phyloP scores from a whole-genome alignment of 257 asterid genomes.

The Jasminum sambac region DNA sequence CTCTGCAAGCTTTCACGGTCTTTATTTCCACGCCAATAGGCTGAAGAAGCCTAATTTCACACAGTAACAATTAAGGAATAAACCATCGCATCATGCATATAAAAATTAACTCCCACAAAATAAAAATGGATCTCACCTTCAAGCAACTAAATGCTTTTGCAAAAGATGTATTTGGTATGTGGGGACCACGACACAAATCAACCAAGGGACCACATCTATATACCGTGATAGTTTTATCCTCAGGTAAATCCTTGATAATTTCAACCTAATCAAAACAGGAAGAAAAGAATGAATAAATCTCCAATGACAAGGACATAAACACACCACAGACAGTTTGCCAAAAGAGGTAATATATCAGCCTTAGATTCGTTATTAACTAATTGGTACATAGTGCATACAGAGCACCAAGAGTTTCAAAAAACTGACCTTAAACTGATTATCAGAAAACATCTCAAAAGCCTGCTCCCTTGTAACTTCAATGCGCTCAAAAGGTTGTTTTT shows the following conservation, averaged over 20 bases:
- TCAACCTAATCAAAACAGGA: slow-evolving; percentile 60
- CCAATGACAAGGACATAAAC: neutral
- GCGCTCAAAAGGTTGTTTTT: slow-evolving; percentile 91
- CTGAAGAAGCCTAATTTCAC: slow-evolving; percentile 82
- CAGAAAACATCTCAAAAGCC: slow-evolving; percentile 91
- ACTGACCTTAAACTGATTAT: slow-evolving; percentile 80
- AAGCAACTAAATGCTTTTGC: slow-evolving; percentile 91
- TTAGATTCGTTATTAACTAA: neutral
- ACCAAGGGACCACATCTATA: slow-evolving; percentile 98
- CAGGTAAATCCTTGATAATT: slow-evolving; percentile 88
- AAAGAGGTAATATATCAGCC: neutral
- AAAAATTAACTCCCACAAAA: slow-evolving; percentile 9
- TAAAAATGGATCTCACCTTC: slow-evolving; percentile 54
- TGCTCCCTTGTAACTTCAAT: slow-evolving; percentile 86
- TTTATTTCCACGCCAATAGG: slow-evolving; percentile 96
- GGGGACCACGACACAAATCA: slow-evolving; percentile 98
- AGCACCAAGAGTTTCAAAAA: neutral
- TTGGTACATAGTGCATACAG: neutral
- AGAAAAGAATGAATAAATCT: slow-evolving; percentile 13
- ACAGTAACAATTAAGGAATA: slow-evolving; percentile 12
- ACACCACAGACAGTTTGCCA: neutral
- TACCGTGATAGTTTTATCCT: slow-evolving; percentile 89
- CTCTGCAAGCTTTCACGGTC: slow-evolving; percentile 99
- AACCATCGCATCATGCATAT: slow-evolving; percentile 7
- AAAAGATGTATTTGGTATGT: slow-evolving; percentile 90